Evolutionary conservation across 192 early-diverging fungal genomes (phyloP), one percentile per base, ranked within the genome.

Genomic region (Mortierella antarctica): DNA sequence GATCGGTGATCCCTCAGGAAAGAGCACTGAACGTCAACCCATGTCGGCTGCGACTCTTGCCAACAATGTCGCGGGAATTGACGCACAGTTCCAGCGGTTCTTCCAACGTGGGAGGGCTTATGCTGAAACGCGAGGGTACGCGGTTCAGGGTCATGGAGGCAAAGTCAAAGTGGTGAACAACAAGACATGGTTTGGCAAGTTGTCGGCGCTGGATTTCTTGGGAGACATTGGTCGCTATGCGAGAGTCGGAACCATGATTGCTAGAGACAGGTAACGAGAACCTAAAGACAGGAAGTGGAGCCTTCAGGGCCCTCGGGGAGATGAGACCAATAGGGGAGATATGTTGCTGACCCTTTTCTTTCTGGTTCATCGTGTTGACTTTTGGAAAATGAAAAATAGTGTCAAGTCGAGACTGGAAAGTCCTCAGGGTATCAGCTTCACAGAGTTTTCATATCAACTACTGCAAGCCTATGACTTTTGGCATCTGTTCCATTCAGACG

Each of bases 401-500:
- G 97, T 98, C 40, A 91, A 92, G 67, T 88, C 89, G 12, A 88
- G 97, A 7, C 67, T 98, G 64, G 86, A 92, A 14, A 91, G 88
- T 31, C 86, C 87, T 5, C 91, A 94, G 52, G 97, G 97, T 3
- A 96, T 99, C 79, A 94, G 92, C 82, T 99, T 97, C 67, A 96
- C 96, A 17, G 97, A 99, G 70, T 99, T 99, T 57, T 90, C 96
- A 7, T 99, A 99, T 85, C 97, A 99, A 82, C 83, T 99, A 40
- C 84, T 99, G 10, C 97, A 99, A 74, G 96, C 93, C 1, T 96
- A 96, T 78, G 97, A 99, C 70, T 99, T 95, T 75, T 96, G 90
- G 87, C 82, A 97, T 65, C 83, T 99, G 40, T 91, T 92, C 71
- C 83, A 88, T 50, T 61, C 88, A 62, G 83, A 92, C 47, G 51